Evolutionary conservation across 257 asterid genomes (phyloP), one percentile per base, ranked within the genome.

Genomic region (Nicotiana paniculata): DNA sequence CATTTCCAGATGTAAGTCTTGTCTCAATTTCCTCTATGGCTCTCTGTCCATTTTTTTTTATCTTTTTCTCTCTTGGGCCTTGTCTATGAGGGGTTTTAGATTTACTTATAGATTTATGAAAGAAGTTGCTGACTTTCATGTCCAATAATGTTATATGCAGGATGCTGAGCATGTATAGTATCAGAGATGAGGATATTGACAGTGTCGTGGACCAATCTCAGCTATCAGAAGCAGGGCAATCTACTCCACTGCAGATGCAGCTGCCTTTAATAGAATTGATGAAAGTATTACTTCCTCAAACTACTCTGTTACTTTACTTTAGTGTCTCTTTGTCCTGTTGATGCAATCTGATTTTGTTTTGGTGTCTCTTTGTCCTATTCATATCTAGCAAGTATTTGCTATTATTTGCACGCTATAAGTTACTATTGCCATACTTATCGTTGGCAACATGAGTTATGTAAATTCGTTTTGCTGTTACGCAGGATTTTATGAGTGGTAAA

Each of bases 401-500:
- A 46, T 58, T 61, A 79, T 59, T 61, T 28, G 43, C 39, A 26
- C 33, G 57, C 53, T 66, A 77, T n/a, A 26, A 74, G 81, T 30
- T 15, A n/a, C 53, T 79, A 58, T 79, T 78, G n/a, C 9, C 70
- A 21, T 79, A 15, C 57, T 79, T 79, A 7, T 5, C n/a, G 3
- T 59, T 78, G 24, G 17, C 30, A 32, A 48, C 39, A 18, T 76
- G 12, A 55, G 80, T 86, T 81, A 46, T 54, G 76, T 33, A 81
- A 39, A 53, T 51, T 51, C 33, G 69, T 35, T 78, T 85, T 88
- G 78, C 67, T 85, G 18, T 78, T 63, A 64, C 85, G 91, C 95
- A 96, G 99, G 99, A 96, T 83, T 92, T 93, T 84, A 93, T 93
- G 99, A 93, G 98, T 82, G 98, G 98, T 83, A 96, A 90, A 89